These are phyloP conservation scores for Sistotremastrum niveocremeum DNA, from an alignment of 768 basidiomycete species.

Conservation along the genomic window DNA sequence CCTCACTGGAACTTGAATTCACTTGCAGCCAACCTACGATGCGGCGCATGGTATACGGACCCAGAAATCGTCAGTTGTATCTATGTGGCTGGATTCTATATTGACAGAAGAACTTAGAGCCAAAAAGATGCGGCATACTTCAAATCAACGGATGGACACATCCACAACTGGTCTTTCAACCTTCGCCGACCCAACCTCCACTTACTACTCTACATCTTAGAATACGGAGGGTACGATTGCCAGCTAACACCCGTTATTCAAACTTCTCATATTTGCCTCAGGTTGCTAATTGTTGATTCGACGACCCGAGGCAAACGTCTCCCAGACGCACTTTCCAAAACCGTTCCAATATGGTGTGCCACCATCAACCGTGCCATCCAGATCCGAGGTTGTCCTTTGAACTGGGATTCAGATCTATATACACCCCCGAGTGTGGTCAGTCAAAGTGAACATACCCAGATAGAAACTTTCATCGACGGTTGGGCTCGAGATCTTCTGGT, in stretches of 20 bases:
- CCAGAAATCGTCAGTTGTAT: constrained; percentile 38
- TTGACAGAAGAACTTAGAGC: constrained; percentile 6
- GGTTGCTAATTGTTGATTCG: constrained; percentile 81
- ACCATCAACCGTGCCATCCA: constrained; percentile 61
- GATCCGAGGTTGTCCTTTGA: constrained; percentile 11
- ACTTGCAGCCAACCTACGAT: constrained; percentile 70
- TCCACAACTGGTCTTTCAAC: constrained; percentile 74
- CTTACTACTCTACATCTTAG: constrained; percentile 42
- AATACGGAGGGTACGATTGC: constrained; percentile 43
- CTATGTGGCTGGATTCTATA: constrained; percentile 13
- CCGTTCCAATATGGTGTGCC: constrained; percentile 89
- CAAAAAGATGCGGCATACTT: constrained; percentile 48
- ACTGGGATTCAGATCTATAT: constrained; percentile 50
- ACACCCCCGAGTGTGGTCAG: constrained; percentile 60
- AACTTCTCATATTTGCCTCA: constrained; percentile 14
- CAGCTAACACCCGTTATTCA: background rate
- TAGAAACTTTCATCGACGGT: constrained; percentile 43
- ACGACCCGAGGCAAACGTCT: constrained; percentile 88
- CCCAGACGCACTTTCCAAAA: constrained; percentile 89
- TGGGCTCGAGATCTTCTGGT: constrained; percentile 68
- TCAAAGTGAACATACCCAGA: constrained; percentile 68
- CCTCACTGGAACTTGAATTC: background rate
- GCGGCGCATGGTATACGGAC: constrained; percentile 88
- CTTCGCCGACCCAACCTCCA: constrained; percentile 76
- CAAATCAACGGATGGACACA: constrained; percentile 88